Base-by-base conservation (phyloP, 202 grass and related monocot species). In the Hordeum pubiflorum region DNA sequence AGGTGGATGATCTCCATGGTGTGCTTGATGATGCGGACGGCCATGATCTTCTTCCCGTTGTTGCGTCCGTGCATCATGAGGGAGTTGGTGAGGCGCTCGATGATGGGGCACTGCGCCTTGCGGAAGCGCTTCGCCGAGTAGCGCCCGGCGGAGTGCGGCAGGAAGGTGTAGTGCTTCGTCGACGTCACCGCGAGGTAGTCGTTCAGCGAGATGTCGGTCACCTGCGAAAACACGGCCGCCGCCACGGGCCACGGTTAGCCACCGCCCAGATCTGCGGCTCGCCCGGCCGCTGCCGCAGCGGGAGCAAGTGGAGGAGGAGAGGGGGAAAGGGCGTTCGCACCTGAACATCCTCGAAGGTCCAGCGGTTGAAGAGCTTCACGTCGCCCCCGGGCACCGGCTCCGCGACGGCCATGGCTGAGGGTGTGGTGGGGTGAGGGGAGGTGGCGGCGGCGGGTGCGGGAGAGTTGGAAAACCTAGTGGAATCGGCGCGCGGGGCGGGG, bases 21-120 rank as follows among this genome's bases (percentile, higher is more conserved):
- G 72, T 94, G 91, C 79, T 94, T 94, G 20, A 94, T 34, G 52
- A 91, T 91, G 54, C 89, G 83, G 14, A 91, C 89, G 3, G 91
- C 91, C 83, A 91, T 72, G 82, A 91, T 52, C 56, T 94, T 91
- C 81, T 94, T 94, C 0, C 89, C 91, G 68, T 89, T 94, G 81
- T 91, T 91, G 79, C 91, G 88, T 0, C 88, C 86, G 64, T 89
- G 91, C 91, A 94, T 94, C 91, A 89, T 91, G 76, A 87, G 91
- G 1, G 88, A 91, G 87, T 91, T 89, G 66, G 88, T 91, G 48
- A 94, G 88, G 71, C 91, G 87, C 86, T 94, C 91, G 14, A 94
- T 73, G 79, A 94, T 91, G 33, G 91, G 91, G 83, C 91, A 94
- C 34, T 94, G 88, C 33, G 91, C 91, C 91, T 94, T 94, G 79